Conservation (phyloP, 371 early-diverging fungal species). For the Mucor irregularis region DNA sequence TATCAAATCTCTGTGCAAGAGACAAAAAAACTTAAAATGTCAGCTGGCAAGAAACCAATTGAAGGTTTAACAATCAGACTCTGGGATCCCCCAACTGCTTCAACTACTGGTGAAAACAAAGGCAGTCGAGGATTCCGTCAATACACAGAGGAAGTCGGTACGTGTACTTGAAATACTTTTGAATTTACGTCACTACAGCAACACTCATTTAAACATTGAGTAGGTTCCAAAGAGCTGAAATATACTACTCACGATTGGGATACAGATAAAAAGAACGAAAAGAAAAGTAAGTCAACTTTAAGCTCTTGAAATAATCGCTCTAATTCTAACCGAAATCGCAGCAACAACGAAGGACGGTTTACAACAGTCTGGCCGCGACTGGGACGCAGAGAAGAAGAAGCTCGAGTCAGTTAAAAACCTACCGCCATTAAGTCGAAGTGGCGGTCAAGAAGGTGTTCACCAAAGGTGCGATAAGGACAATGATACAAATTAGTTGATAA, state of each 20-base stretch:
- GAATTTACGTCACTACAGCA: too few species aligned
- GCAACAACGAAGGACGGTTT: background rate
- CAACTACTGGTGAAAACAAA: background rate
- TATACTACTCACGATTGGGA: slow-evolving; percentile 4
- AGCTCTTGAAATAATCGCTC: too few species aligned
- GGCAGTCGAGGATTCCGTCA: slow-evolving; percentile 16
- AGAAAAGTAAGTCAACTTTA: too few species aligned
- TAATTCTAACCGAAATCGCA: too few species aligned
- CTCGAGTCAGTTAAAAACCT: slow-evolving; percentile 3
- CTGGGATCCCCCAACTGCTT: slow-evolving; percentile 3
- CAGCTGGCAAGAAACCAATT: slow-evolving; percentile 7
- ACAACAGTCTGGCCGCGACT: slow-evolving; percentile 8
- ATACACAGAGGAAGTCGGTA: slow-evolving; percentile 18
- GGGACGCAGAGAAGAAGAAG: slow-evolving; percentile 6
- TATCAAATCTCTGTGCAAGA: too few species aligned
- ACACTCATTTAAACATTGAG: background rate
- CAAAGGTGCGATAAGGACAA: slow-evolving; percentile 16
- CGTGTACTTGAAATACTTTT: too few species aligned
- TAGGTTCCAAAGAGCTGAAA: slow-evolving; percentile 2
- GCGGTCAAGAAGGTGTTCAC: background rate
- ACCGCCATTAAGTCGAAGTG: slow-evolving; percentile 19
- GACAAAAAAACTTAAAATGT: too few species aligned
- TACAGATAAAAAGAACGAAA: background rate
- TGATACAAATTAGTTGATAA: background rate
- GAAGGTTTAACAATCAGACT: slow-evolving; percentile 18